Percentiles rank a stretch among this genome's conserved stretches.
These are phyloP conservation scores for Solanum medicagineum DNA, from an alignment of 257 asterid species.

Conservation along the genomic window DNA sequence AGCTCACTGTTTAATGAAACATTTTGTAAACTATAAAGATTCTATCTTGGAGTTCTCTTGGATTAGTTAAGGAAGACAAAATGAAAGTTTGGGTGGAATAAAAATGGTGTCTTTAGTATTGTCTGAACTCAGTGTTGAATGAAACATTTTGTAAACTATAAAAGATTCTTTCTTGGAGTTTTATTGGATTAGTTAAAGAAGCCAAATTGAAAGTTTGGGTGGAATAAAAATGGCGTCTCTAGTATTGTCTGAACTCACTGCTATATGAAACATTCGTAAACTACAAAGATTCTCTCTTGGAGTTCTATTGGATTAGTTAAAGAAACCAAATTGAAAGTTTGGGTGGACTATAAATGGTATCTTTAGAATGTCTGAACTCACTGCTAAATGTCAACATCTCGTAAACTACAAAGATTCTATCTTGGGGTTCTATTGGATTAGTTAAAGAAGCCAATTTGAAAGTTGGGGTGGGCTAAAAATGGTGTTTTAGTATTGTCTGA, in stretches of 20 bases:
- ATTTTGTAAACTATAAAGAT: background rate
- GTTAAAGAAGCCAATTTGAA: background rate
- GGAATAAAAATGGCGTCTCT: background rate
- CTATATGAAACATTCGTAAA: background rate
- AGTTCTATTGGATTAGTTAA: background rate
- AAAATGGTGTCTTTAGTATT: background rate
- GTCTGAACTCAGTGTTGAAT: background rate
- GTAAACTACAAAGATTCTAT: background rate
- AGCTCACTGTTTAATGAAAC: background rate
- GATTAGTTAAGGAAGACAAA: background rate
- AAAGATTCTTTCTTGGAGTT: background rate
- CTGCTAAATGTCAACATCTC: background rate
- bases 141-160: background rate
- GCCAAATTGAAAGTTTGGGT: background rate
- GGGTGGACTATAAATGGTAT: background rate
- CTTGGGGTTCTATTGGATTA: background rate
- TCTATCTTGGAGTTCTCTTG: background rate
- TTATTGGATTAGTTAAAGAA: background rate
- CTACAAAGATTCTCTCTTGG: background rate
- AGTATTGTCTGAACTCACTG: background rate
- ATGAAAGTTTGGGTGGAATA: background rate
- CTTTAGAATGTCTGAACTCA: background rate
- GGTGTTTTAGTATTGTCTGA: background rate
- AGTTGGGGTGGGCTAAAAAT: background rate
- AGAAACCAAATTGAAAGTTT: background rate